These are phyloP conservation scores for Aspergillus sp. DNA, from an alignment of 2,329 filamentous ascomycete species.

Conservation along the genomic window DNA sequence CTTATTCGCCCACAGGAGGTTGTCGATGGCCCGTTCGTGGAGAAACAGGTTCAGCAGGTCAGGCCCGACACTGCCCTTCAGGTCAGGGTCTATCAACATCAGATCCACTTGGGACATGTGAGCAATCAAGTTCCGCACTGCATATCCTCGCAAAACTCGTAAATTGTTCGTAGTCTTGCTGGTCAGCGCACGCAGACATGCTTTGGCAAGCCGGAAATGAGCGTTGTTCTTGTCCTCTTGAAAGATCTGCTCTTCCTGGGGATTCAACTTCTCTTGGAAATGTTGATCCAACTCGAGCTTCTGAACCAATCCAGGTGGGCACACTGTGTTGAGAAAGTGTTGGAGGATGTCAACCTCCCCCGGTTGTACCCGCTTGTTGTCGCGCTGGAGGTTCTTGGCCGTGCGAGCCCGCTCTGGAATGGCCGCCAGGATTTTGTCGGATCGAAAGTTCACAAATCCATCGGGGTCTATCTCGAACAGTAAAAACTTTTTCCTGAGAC, in stretches of 20 bases:
- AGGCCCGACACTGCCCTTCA: conserved; percentile 20
- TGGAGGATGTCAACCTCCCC: conserved; percentile 24
- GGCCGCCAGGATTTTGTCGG: no score
- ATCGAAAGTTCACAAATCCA: no score
- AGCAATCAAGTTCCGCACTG: conserved; percentile 13
- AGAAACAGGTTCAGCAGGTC: conserved; percentile 22
- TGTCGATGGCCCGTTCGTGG: conserved; percentile 16
- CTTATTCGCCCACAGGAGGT: conserved; percentile 8
- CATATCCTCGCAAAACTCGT: conserved; percentile 1
- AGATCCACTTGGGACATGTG: conserved; percentile 23
- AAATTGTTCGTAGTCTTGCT: conserved; percentile 9
- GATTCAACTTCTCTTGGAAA: conserved; percentile 21
- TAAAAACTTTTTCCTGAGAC: no score
- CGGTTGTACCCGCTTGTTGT: no score
- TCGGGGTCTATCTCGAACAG: no score
- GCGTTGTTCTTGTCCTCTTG: conserved; percentile 23
- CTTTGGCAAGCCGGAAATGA: conserved; percentile 15
- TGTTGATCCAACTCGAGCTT: conserved; percentile 27
- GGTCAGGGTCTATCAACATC: conserved; percentile 19
- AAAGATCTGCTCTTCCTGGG: conserved; percentile 18
- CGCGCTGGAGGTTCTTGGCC: no score
- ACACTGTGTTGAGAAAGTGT: conserved; percentile 25
- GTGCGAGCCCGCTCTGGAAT: no score
- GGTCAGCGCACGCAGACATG: conserved; percentile 17
- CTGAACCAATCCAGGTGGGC: conserved; percentile 20